These are phyloP conservation scores for Smittium mucronatum DNA, from an alignment of 371 early-diverging fungal genomes.

Conservation along the genomic window DNA sequence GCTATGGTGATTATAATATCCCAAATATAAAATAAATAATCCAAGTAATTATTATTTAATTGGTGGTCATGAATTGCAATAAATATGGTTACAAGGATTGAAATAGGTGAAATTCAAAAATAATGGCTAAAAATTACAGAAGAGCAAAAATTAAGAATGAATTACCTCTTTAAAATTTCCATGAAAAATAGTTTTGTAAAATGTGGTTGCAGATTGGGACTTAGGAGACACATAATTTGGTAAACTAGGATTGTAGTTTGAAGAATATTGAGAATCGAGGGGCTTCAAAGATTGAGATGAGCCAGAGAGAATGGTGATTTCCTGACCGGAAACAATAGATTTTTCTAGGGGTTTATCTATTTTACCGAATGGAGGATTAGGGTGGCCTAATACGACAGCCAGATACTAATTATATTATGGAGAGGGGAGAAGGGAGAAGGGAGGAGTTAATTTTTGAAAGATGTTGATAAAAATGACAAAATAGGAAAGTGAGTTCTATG, in stretches of 20 bases:
- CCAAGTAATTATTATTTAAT: no score
- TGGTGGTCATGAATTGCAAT: no score
- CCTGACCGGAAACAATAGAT: constrained; percentile 14
- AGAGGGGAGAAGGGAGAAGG: background rate
- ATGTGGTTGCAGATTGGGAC: background rate
- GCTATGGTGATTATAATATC: no score
- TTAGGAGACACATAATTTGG: no score
- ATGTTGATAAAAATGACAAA: no score
- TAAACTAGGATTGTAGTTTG: no score
- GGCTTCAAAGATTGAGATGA: background rate
- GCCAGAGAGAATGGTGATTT: background rate
- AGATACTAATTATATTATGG: constrained; percentile 14
- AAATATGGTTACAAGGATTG: no score
- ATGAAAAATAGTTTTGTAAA: background rate
- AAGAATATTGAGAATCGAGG: no score
- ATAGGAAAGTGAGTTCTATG: no score
- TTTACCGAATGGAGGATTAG: background rate
- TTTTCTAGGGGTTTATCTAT: constrained; percentile 13
- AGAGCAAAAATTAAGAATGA: background rate
- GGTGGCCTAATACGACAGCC: constrained; percentile 22
- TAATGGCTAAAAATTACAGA: background rate
- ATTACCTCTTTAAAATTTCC: background rate
- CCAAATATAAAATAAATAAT: no score
- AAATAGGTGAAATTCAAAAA: background rate
- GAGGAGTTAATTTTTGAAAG: background rate